phyloP scores from a whole-genome alignment of 192 early-diverging fungal genomes.

The Backusella westeae region DNA sequence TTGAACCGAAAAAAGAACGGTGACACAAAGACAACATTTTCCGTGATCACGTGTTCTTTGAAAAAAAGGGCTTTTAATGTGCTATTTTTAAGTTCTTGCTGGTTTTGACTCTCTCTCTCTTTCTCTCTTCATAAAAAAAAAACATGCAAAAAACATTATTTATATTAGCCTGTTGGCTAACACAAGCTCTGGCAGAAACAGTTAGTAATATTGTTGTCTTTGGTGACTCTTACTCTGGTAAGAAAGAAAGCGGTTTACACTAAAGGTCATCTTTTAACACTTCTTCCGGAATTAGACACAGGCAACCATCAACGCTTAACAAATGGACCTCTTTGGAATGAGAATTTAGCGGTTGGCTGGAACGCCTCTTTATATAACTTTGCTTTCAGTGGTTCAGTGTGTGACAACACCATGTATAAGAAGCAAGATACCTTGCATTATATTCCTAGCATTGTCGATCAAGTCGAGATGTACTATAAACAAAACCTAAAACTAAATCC shows the following conservation, averaged over 20 bases:
- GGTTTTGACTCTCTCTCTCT: neutral
- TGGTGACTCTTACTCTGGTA: slow-evolving; percentile 41
- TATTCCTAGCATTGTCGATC: slow-evolving; percentile 32
- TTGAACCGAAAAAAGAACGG: neutral
- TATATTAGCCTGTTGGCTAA: neutral
- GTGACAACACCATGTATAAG: slow-evolving; percentile 18
- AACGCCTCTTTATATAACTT: slow-evolving; percentile 33
- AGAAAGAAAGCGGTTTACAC: neutral
- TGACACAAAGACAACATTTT: neutral
- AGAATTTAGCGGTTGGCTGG: slow-evolving; percentile 35
- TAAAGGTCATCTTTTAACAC: neutral
- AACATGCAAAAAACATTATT: neutral
- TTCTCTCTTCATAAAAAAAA: too few relatives aligned
- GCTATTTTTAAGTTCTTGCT: neutral
- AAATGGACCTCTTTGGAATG: slow-evolving; percentile 40
- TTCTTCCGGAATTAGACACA: slow-evolving; percentile 11
- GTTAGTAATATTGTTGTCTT: slow-evolving; percentile 38
- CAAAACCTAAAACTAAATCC: slow-evolving; percentile 23
- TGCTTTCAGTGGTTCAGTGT: slow-evolving; percentile 34
- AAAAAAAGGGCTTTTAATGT: neutral
- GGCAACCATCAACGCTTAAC: slow-evolving; percentile 26
- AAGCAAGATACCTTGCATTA: neutral
- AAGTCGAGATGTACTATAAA: slow-evolving; percentile 36
- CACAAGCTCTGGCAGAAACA: neutral
- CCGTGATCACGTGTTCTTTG: neutral